A percentile compares a stretch with the other conserved stretches of the same genome.
phyloP scores from a whole-genome alignment of 441 rosid genomes.

The Mallotus japonicus region DNA sequence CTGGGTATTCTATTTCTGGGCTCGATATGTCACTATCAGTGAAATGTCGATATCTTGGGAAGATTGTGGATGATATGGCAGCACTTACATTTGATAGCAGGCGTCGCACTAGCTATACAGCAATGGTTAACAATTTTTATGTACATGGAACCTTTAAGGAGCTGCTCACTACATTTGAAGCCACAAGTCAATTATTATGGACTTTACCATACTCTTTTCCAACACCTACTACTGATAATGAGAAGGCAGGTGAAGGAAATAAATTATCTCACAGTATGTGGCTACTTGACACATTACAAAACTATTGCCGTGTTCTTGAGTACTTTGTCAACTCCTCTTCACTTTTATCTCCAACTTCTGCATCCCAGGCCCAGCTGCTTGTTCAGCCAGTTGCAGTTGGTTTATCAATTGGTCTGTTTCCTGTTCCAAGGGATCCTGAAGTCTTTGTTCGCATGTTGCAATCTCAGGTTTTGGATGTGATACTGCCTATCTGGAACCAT shows the following conservation, averaged over 20 bases:
- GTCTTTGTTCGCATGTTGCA: constrained; percentile 83
- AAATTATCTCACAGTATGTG: constrained; percentile 63
- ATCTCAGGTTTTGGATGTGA: constrained; percentile 85
- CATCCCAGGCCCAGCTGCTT: constrained; percentile 87
- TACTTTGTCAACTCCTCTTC: constrained; percentile 80
- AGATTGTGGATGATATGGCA: constrained; percentile 84
- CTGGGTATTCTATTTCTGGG: constrained; percentile 66
- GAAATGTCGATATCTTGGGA: constrained; percentile 93
- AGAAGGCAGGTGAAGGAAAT: constrained; percentile 70
- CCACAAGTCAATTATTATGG: constrained; percentile 93
- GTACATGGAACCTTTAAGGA: constrained; percentile 91
- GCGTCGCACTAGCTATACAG: constrained; percentile 75
- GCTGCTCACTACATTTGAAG: constrained; percentile 91
- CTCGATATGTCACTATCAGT: constrained; percentile 61
- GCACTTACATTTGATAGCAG: constrained; percentile 79
- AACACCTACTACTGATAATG: constrained; percentile 51
- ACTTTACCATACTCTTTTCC: constrained; percentile 56
- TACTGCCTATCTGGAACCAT: constrained; percentile 90
- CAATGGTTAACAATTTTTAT: constrained; percentile 87
- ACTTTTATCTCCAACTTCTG: constrained; percentile 67
- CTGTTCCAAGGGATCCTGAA: constrained; percentile 94
- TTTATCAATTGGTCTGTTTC: constrained; percentile 83
- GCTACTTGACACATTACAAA: constrained; percentile 83
- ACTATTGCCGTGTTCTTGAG: constrained; percentile 76
- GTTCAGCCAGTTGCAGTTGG: constrained; percentile 91